Percentiles rank a stretch among this genome's conserved stretches.
phyloP scores from a whole-genome alignment of 2,329 filamentous ascomycete genomes.

The Colletotrichum eremochloae region DNA sequence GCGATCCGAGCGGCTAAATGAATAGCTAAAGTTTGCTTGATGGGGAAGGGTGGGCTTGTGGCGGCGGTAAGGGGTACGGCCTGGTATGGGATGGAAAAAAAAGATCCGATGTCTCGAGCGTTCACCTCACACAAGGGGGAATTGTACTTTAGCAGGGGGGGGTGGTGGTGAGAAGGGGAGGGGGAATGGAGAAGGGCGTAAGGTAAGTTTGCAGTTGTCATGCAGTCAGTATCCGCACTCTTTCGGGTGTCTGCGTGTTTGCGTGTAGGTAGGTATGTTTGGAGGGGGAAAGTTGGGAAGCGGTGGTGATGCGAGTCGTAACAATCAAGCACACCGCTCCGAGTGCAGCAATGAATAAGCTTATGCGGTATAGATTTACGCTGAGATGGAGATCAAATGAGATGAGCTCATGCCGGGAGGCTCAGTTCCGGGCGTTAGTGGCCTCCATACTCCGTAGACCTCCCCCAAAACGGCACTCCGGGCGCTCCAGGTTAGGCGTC shows the following conservation, averaged over 20 bases:
- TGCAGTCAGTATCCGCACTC: not conserved
- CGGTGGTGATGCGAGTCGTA: constrained; percentile 4
- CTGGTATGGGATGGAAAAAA: not conserved
- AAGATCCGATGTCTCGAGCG: constrained; percentile 16
- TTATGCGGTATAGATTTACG: constrained; percentile 14
- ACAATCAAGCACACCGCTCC: constrained; percentile 17
- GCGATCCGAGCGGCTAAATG: constrained; percentile 3
- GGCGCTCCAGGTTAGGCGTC: not conserved
- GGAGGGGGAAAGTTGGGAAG: not conserved
- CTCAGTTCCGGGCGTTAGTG: constrained; percentile 37
- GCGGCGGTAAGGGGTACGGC: constrained; percentile 9
- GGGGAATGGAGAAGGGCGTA: not conserved
- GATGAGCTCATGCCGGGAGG: constrained; percentile 39
- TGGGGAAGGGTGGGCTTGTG: not conserved
- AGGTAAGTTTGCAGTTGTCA: constrained; percentile 16
- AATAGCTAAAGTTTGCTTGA: not conserved
- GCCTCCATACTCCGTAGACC: constrained; percentile 1
- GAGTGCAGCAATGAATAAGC: not conserved
- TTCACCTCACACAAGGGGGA: not conserved
- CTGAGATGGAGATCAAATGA: constrained; percentile 26
- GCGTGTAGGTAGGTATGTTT: no score
- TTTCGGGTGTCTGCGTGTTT: not conserved
- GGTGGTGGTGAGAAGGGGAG: no score
- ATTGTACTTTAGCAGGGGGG: not conserved
- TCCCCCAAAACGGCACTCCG: not conserved